Evolutionary conservation across 257 asterid genomes (phyloP).

Genomic region (Nemophila menziesii): DNA sequence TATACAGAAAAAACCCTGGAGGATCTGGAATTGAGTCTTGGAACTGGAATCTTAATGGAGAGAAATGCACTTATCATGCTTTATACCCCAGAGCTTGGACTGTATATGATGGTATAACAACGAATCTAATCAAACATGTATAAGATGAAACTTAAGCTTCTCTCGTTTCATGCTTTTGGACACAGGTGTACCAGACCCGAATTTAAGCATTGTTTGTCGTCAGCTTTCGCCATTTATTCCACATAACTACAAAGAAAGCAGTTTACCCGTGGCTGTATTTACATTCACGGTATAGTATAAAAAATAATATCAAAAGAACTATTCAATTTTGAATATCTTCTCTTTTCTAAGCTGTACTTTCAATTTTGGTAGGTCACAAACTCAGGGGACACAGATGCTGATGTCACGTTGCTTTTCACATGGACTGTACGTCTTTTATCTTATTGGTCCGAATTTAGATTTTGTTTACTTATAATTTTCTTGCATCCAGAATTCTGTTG

Average conservation of each 20-base stretch:
- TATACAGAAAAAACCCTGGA: slow-evolving; percentile 51
- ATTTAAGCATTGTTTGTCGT: slow-evolving; percentile 69
- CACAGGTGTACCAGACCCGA: slow-evolving; percentile 94
- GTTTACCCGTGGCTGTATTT: slow-evolving; percentile 75
- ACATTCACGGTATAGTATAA: slow-evolving; percentile 68
- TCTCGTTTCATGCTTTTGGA: slow-evolving; percentile 1
- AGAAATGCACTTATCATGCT: slow-evolving; percentile 73
- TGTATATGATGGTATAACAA: slow-evolving; percentile 59
- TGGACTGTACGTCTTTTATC: slow-evolving; percentile 50
- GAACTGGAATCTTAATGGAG: slow-evolving; percentile 85
- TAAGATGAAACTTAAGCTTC: slow-evolving; percentile 4
- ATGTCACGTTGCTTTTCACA: slow-evolving; percentile 78
- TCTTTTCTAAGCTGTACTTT: background rate
- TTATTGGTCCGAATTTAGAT: no score
- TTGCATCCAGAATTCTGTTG: slow-evolving; percentile 76
- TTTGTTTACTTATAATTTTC: no score
- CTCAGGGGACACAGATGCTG: slow-evolving; percentile 56
- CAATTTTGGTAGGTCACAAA: slow-evolving; percentile 51
- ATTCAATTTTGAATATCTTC: slow-evolving; percentile 8
- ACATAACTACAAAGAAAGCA: slow-evolving; percentile 89
- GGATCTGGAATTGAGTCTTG: slow-evolving; percentile 82
- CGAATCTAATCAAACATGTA: background rate
- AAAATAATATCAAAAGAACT: slow-evolving; percentile 10
- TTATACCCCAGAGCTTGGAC: slow-evolving; percentile 96
- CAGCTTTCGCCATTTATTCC: slow-evolving; percentile 92